Evolutionary conservation across 2,329 filamentous ascomycete genomes (phyloP).

Genomic region (Cercospora nicotianae): DNA sequence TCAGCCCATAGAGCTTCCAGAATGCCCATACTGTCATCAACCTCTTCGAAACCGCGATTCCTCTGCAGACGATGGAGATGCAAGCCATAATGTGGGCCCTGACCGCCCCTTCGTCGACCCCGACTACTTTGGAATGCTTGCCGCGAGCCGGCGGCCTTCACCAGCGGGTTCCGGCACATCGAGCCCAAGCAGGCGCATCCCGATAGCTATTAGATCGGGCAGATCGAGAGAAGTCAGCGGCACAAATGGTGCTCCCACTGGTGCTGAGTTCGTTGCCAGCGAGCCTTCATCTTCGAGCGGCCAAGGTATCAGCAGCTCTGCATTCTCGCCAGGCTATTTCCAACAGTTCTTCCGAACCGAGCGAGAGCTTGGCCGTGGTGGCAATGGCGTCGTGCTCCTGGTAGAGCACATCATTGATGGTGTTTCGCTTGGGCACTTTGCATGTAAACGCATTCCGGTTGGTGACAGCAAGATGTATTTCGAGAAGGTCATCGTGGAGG

Average conservation of each 20-base stretch:
- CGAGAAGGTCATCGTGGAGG: conserved; percentile 90
- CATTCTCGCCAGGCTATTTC: conserved; percentile 92
- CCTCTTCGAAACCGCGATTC: conserved; percentile 51
- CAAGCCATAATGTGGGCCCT: conserved; percentile 50
- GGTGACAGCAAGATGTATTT: conserved; percentile 89
- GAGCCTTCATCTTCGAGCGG: conserved; percentile 42
- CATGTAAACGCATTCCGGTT: conserved; percentile 95
- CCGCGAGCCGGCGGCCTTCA: conserved; percentile 48
- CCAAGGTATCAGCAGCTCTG: conserved; percentile 77
- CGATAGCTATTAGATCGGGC: conserved; percentile 38
- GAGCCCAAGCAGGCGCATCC: conserved; percentile 46
- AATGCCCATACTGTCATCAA: conserved; percentile 90
- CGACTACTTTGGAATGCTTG: conserved; percentile 93
- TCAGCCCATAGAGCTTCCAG: conserved; percentile 58
- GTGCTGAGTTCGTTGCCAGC: conserved; percentile 52
- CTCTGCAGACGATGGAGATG: conserved; percentile 38
- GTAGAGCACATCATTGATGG: conserved; percentile 90
- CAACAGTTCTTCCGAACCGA: conserved; percentile 90
- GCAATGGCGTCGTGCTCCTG: conserved; percentile 92
- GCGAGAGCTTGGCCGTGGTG: conserved; percentile 79
- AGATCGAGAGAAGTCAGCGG: conserved; percentile 37
- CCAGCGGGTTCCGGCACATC: conserved; percentile 49
- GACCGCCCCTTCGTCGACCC: conserved; percentile 72
- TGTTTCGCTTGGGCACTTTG: conserved; percentile 84
- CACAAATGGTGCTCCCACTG: conserved; percentile 45